These are phyloP conservation scores for Mycocentrospora acerina DNA, from an alignment of 2,329 filamentous ascomycete species.

Conservation along the genomic window DNA sequence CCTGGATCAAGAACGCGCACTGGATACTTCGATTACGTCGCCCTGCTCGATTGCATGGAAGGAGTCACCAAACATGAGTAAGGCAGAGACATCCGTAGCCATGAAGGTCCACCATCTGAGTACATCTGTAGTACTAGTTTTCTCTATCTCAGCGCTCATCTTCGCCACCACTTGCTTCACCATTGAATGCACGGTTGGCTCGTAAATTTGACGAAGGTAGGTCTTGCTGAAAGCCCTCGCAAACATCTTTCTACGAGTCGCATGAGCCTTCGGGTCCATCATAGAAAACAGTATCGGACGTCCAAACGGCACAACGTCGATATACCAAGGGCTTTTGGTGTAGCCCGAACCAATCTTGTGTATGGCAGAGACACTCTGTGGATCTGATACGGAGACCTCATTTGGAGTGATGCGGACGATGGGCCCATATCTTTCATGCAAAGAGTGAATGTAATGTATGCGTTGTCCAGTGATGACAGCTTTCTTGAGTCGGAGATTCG, in stretches of 20 bases:
- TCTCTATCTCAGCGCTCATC: conserved; percentile 31
- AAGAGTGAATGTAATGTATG: conserved; percentile 42
- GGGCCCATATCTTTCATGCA: conserved; percentile 39
- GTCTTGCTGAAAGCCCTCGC: conserved; percentile 40
- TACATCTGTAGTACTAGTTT: conserved; percentile 31
- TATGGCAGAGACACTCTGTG: conserved; percentile 31
- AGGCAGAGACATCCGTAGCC: conserved; percentile 41
- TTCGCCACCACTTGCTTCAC: conserved; percentile 33
- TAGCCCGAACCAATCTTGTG: conserved; percentile 33
- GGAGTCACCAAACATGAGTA: conserved; percentile 43
- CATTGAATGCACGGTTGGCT: conserved; percentile 36
- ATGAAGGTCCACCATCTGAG: conserved; percentile 44
- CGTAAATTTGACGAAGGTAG: conserved; percentile 41
- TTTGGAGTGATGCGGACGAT: conserved; percentile 34
- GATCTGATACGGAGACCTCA: conserved; percentile 34
- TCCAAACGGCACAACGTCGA: conserved; percentile 23
- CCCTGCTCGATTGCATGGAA: conserved; percentile 44
- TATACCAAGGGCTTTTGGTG: conserved; percentile 32
- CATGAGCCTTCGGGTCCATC: conserved; percentile 38
- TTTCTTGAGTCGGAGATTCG: conserved; percentile 39
- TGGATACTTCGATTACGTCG: conserved; percentile 15
- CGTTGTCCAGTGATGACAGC: conserved; percentile 41
- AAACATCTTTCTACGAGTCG: conserved; percentile 37
- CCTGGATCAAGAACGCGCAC: not conserved
- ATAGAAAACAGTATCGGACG: conserved; percentile 41